Percentiles rank a stretch among this genome's conserved stretches.
Conservation (phyloP, 2,329 filamentous ascomycete species). For the Helminthosporium solani region DNA sequence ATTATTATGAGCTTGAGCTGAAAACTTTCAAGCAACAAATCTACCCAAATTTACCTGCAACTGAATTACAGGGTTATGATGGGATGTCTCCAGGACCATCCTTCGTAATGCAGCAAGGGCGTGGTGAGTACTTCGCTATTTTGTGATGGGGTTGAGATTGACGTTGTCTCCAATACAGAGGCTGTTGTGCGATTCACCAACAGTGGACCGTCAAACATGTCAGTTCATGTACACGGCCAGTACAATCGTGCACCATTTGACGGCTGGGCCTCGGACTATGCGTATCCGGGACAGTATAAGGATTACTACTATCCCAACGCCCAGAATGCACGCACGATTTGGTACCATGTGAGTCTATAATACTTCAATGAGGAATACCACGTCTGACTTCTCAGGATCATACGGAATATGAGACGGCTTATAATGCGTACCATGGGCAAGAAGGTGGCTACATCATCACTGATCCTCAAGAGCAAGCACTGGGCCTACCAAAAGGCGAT, state of each 20-base stretch:
- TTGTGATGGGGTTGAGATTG: neutral
- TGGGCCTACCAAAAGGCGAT: slow-evolving; percentile 53
- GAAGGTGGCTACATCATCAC: slow-evolving; percentile 58
- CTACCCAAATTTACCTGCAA: slow-evolving; percentile 45
- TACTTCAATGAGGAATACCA: no score
- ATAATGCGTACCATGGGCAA: slow-evolving; percentile 59
- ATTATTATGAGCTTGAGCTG: slow-evolving; percentile 52
- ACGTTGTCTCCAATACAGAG: slow-evolving; percentile 36
- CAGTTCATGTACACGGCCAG: slow-evolving; percentile 59
- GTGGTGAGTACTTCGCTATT: slow-evolving; percentile 19
- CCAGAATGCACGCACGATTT: slow-evolving; percentile 55
- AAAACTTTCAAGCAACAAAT: slow-evolving; percentile 44
- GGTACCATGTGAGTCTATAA: slow-evolving; percentile 47
- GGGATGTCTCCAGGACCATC: slow-evolving; percentile 58
- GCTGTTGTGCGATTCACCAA: slow-evolving; percentile 58
- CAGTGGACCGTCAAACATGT: slow-evolving; percentile 46
- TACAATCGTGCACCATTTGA: slow-evolving; percentile 51
- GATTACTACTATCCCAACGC: slow-evolving; percentile 64
- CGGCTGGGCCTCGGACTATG: slow-evolving; percentile 58
- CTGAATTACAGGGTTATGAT: slow-evolving; percentile 54
- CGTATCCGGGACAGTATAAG: slow-evolving; percentile 56
- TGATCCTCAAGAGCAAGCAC: slow-evolving; percentile 51
- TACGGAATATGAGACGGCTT: slow-evolving; percentile 48
- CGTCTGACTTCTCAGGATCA: slow-evolving; percentile 37
- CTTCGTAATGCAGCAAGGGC: slow-evolving; percentile 51